phyloP scores from a whole-genome alignment of 345 rosid genomes.

The Rhodomyrtus tomentosa region DNA sequence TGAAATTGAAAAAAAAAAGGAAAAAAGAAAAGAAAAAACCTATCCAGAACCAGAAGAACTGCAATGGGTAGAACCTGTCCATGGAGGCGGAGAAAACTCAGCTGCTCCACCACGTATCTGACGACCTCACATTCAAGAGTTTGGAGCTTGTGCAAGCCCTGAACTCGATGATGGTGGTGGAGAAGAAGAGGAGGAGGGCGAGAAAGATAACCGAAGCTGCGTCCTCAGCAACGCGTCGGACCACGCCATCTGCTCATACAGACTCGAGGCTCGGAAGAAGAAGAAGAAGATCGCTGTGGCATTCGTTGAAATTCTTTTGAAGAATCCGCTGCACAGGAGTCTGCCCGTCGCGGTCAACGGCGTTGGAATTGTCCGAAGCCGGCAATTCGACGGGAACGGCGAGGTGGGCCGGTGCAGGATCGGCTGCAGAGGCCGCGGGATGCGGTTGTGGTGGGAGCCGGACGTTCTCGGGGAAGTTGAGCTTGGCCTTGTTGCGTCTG shows the following conservation, averaged over 20 bases:
- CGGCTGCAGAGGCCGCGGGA: slow-evolving; percentile 7
- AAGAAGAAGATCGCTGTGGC: neutral
- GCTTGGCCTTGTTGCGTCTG: slow-evolving; percentile 85
- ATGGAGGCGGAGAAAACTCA: neutral
- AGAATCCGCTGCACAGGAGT: neutral
- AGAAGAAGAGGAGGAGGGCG: slow-evolving; percentile 4
- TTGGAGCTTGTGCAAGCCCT: neutral
- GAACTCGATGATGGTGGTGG: neutral
- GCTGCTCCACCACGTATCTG: neutral
- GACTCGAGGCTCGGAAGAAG: slow-evolving; percentile 11
- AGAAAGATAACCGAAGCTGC: neutral
- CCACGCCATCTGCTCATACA: slow-evolving; percentile 18
- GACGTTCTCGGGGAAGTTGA: slow-evolving; percentile 89
- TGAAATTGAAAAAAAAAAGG: neutral
- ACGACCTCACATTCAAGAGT: neutral
- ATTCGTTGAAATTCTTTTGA: neutral
- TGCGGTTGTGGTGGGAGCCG: slow-evolving; percentile 26
- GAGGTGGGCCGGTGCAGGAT: slow-evolving; percentile 18
- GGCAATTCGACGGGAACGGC: neutral
- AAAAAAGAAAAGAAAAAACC: neutral
- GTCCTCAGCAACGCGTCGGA: slow-evolving; percentile 11
- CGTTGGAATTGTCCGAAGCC: slow-evolving; percentile 6
- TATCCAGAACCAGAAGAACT: slow-evolving; percentile 8
- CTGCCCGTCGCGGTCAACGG: neutral
- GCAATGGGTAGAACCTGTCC: slow-evolving; percentile 10